These are phyloP conservation scores for Serendipita vermifera DNA, from an alignment of 768 basidiomycete genomes.

Conservation along the genomic window DNA sequence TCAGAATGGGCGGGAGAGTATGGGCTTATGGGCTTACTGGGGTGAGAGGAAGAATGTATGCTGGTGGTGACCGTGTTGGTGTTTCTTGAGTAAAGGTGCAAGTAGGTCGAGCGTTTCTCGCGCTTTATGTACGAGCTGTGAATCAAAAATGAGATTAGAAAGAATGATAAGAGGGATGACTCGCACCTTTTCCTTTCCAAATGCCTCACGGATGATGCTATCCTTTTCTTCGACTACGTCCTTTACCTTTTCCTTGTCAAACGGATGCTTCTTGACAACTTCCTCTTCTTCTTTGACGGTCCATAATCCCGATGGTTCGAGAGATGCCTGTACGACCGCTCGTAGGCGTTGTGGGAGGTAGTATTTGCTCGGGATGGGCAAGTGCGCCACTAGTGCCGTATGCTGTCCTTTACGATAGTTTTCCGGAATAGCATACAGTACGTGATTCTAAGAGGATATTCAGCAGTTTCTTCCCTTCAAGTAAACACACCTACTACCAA, in stretches of 20 bases:
- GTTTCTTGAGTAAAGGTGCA: neutral
- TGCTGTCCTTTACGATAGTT: neutral
- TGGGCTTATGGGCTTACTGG: too few relatives aligned
- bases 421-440: slow-evolving; percentile 3
- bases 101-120: neutral
- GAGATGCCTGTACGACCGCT: neutral
- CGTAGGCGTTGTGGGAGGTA: neutral
- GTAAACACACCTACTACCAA: neutral
- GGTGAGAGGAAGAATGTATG: neutral
- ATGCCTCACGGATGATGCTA: neutral
- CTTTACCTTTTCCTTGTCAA: neutral
- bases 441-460: neutral
- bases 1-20: too few relatives aligned
- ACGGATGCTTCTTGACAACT: neutral
- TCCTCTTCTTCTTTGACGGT: neutral
- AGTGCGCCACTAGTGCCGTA: neutral
- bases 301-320: neutral
- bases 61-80: too few relatives aligned
- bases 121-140: neutral
- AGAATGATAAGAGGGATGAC: neutral
- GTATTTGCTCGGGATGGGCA: neutral
- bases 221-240: neutral
- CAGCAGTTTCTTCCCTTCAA: neutral
- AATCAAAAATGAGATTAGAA: neutral
- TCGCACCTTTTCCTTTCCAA: neutral